phyloP scores from a whole-genome alignment of 2,329 filamentous ascomycete genomes.

The Penicillium sp. region DNA sequence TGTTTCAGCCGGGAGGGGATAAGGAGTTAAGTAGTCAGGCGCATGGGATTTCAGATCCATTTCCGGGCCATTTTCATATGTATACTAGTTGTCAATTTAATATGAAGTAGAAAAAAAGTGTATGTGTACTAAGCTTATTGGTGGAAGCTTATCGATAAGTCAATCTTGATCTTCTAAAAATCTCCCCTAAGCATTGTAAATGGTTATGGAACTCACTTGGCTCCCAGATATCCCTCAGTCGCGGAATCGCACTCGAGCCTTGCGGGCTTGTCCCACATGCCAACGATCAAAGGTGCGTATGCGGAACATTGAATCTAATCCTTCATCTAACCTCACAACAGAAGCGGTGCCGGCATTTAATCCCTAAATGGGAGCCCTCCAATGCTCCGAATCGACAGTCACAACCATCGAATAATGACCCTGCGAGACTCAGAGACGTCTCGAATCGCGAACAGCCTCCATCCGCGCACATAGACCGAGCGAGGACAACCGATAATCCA shows the following conservation, averaged over 20 bases:
- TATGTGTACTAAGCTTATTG: not conserved
- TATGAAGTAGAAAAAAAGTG: not conserved
- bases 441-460: not conserved
- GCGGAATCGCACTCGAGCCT: conserved; percentile 31
- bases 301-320: not conserved
- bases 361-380: conserved; percentile 9
- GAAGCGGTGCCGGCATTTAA: conserved; percentile 36
- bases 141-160: conserved; percentile 15
- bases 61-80: not conserved
- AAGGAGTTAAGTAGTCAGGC: not conserved
- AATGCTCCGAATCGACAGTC: conserved; percentile 1
- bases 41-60: not conserved
- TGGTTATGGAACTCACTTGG: conserved; percentile 36
- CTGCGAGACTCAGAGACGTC: not conserved
- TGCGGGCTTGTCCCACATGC: conserved; percentile 33
- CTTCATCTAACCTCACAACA: conserved; percentile 10
- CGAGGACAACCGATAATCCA: conserved; percentile 4
- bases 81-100: not conserved
- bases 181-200: not conserved
- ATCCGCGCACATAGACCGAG: not conserved
- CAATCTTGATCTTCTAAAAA: not conserved
- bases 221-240: conserved; percentile 35
- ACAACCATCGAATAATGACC: not conserved
- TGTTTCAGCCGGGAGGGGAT: not conserved
- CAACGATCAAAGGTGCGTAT: conserved; percentile 33